A percentile compares a stretch with the other conserved stretches of the same genome.
Conservation (phyloP, 2,329 filamentous ascomycete species). For the Cladosporium austrohemisphaericum region DNA sequence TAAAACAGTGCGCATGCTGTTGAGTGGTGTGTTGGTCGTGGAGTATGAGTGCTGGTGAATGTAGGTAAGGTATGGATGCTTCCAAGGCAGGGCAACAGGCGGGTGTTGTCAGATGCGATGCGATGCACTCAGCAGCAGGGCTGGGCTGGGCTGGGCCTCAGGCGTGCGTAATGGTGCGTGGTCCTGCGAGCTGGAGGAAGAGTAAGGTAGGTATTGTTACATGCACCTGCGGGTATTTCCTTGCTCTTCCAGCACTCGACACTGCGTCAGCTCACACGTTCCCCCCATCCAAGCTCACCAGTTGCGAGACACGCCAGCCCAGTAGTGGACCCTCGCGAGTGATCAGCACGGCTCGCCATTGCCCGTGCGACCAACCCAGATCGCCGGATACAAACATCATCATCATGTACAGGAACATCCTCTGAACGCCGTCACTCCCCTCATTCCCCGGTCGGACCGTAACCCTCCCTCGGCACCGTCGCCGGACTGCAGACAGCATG, state of each 20-base stretch:
- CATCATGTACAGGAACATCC: conserved; percentile 9
- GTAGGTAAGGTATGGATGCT: too few species aligned
- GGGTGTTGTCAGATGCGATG: conserved; percentile 6
- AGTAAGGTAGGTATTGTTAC: background rate
- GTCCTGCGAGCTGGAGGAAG: background rate
- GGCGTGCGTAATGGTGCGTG: conserved; percentile 1
- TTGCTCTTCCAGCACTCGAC: background rate
- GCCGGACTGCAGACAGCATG: conserved; percentile 32
- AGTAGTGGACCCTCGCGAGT: conserved; percentile 1
- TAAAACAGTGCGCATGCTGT: background rate
- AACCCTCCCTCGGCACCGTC: background rate
- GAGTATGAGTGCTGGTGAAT: background rate
- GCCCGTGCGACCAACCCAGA: background rate
- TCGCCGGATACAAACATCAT: conserved; percentile 8
- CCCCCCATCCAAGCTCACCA: background rate
- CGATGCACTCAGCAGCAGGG: conserved; percentile 4
- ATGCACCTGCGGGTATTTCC: conserved; percentile 3
- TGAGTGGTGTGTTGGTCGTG: background rate
- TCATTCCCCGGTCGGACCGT: conserved; percentile 6
- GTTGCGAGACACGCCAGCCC: too few species aligned
- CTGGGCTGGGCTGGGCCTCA: background rate
- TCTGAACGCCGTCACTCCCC: conserved; percentile 1
- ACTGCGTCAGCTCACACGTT: background rate
- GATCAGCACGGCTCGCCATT: background rate
- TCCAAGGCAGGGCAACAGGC: background rate